Conservation (phyloP, 306 rosid species). For the Canavalia ensiformis region DNA sequence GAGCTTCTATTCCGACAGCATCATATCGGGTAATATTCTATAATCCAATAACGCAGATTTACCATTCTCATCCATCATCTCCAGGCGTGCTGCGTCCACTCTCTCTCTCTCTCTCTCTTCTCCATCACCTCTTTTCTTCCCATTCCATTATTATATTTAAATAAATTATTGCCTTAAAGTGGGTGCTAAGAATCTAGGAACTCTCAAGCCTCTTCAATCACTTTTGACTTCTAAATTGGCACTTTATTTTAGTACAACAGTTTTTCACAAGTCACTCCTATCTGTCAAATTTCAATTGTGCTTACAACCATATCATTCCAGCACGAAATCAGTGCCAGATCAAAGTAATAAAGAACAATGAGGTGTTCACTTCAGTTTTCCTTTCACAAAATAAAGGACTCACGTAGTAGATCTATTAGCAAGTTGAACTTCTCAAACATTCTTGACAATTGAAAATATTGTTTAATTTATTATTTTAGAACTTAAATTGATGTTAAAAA, state of each 20-base stretch:
- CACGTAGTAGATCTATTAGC: background rate
- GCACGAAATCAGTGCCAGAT: slow-evolving; percentile 38
- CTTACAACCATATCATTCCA: background rate
- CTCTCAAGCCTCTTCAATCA: slow-evolving; percentile 50
- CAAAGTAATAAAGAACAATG: background rate
- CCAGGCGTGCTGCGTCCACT: slow-evolving; percentile 40
- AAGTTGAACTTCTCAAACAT: background rate
- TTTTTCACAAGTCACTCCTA: background rate
- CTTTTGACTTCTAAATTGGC: slow-evolving; percentile 62
- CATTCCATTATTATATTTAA: slow-evolving; percentile 48
- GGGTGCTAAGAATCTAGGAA: slow-evolving; percentile 60
- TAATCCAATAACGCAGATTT: slow-evolving; percentile 40
- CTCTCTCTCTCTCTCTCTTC: background rate
- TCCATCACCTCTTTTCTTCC: slow-evolving; percentile 25
- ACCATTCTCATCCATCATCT: slow-evolving; percentile 39
- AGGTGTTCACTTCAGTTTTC: background rate
- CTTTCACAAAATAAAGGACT: background rate
- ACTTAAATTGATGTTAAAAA: no score
- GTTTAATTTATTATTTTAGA: no score
- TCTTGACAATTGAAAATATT: no score
- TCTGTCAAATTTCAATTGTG: slow-evolving; percentile 35
- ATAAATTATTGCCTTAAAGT: slow-evolving; percentile 48
- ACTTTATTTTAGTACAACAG: slow-evolving; percentile 23
- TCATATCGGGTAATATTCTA: slow-evolving; percentile 50
- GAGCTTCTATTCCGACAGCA: slow-evolving; percentile 74